Conservation (phyloP, 2,329 filamentous ascomycete species). For the Colletotrichum tropicicola region DNA sequence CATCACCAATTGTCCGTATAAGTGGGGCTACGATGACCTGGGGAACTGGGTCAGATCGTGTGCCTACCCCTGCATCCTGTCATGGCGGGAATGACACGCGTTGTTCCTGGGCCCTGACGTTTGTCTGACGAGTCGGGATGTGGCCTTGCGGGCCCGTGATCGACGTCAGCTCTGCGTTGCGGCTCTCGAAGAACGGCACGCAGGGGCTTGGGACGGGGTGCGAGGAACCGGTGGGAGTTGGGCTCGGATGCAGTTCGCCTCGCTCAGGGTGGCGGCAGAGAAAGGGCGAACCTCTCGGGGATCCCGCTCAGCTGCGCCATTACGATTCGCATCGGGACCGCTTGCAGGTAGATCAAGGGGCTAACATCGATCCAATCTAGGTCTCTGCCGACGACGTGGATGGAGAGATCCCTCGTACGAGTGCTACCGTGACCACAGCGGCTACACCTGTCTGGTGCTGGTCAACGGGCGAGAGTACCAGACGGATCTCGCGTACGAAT, state of each 20-base stretch:
- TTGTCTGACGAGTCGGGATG: slow-evolving; percentile 4
- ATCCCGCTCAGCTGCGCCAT: slow-evolving; percentile 19
- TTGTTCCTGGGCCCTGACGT: slow-evolving; percentile 27
- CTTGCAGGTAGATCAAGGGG: slow-evolving; percentile 17
- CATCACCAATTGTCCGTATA: slow-evolving; percentile 22
- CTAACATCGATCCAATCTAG: slow-evolving; percentile 62
- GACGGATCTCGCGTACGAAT: slow-evolving; percentile 86
- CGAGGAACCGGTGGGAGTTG: slow-evolving; percentile 33
- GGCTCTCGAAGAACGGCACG: slow-evolving; percentile 15
- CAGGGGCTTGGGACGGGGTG: neutral
- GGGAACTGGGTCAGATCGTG: slow-evolving; percentile 29
- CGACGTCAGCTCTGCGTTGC: slow-evolving; percentile 14
- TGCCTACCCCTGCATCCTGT: slow-evolving; percentile 42
- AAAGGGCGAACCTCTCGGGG: neutral
- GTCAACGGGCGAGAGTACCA: slow-evolving; percentile 98
- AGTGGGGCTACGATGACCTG: slow-evolving; percentile 25
- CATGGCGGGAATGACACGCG: slow-evolving; percentile 35
- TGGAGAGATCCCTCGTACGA: slow-evolving; percentile 94
- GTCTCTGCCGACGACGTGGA: slow-evolving; percentile 91
- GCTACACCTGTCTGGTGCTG: slow-evolving; percentile 89
- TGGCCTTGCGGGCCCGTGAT: neutral
- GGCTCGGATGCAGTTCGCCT: slow-evolving; percentile 45
- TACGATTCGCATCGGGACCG: neutral
- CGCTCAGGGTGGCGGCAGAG: too few relatives aligned
- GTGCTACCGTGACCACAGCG: slow-evolving; percentile 76